A percentile compares a stretch with the other conserved stretches of the same genome.
These are phyloP conservation scores for Boletus rex-veris DNA, from an alignment of 768 basidiomycete species.

Conservation along the genomic window DNA sequence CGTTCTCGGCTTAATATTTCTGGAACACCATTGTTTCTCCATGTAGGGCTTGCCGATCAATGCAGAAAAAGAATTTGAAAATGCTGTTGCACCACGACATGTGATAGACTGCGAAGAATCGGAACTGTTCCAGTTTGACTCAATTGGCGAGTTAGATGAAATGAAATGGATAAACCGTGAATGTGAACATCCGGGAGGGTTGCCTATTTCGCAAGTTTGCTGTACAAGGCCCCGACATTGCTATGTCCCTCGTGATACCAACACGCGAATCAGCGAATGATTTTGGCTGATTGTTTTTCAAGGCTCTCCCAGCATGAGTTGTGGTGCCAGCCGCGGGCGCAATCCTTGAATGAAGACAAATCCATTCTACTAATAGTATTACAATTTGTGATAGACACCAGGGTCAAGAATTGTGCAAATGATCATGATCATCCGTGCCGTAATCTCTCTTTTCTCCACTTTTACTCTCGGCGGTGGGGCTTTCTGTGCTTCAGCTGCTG, in stretches of 20 bases:
- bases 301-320: not conserved
- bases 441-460: slow-evolving; percentile 12
- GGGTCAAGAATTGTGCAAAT: slow-evolving; percentile 22
- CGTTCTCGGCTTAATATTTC: not conserved
- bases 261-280: slow-evolving; percentile 7
- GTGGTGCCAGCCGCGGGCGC: slow-evolving; percentile 8
- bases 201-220: slow-evolving; percentile 7
- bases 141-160: not conserved
- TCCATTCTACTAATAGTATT: slow-evolving; percentile 6
- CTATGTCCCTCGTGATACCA: slow-evolving; percentile 12
- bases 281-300: slow-evolving; percentile 10
- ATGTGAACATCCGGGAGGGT: not conserved
- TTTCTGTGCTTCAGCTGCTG: not conserved
- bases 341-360: slow-evolving; percentile 8
- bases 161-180: not conserved
- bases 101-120: not conserved
- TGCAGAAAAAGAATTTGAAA: not conserved
- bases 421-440: slow-evolving; percentile 18
- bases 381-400: slow-evolving; percentile 26
- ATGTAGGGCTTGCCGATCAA: not conserved
- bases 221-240: not conserved
- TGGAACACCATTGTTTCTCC: not conserved
- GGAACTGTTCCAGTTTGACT: not conserved
- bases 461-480: slow-evolving; percentile 15
- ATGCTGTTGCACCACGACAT: not conserved